These are phyloP conservation scores for Imleria badia DNA, from an alignment of 768 basidiomycete species.

Conservation along the genomic window DNA sequence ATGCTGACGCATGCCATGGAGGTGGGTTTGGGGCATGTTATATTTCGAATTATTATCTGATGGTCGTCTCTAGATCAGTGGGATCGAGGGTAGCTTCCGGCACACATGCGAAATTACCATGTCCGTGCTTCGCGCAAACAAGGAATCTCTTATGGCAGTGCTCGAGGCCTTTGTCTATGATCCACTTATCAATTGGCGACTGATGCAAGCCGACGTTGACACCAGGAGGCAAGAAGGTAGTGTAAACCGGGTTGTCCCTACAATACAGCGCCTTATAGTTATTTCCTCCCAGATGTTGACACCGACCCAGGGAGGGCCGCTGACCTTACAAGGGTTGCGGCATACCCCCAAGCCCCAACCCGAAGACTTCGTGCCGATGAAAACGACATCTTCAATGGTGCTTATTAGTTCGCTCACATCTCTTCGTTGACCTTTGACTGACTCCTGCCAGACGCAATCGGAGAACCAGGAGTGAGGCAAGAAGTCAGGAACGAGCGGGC, in stretches of 20 bases:
- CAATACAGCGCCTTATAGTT: conserved; percentile 1
- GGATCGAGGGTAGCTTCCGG: conserved; percentile 96
- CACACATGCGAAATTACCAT: conserved; percentile 98
- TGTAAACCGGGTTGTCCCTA: conserved; percentile 1
- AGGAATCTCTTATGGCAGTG: conserved; percentile 99
- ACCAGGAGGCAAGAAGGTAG: conserved; percentile 66
- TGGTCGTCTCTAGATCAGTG: conserved; percentile 72
- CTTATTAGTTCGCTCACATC: conserved; percentile 23
- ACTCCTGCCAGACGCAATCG: conserved; percentile 38
- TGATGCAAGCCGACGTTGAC: conserved; percentile 84
- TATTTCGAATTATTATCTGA: conserved; percentile 1
- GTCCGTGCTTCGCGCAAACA: conserved; percentile 93
- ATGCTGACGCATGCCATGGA: conserved; percentile 99
- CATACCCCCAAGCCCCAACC: conserved; percentile 74
- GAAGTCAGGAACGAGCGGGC: conserved; percentile 93
- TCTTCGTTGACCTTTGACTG: neutral
- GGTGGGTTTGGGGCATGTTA: conserved; percentile 42
- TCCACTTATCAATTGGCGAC: conserved; percentile 95
- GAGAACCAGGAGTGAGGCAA: conserved; percentile 59
- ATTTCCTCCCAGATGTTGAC: conserved; percentile 38
- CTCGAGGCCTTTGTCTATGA: conserved; percentile 99
- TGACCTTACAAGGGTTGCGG: conserved; percentile 65
- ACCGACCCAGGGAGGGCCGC: conserved; percentile 52
- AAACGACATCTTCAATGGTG: conserved; percentile 91
- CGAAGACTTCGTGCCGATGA: conserved; percentile 89